Evolutionary conservation across 1,139 yeast genomes (phyloP).

Genomic region (Pichia sp.): DNA sequence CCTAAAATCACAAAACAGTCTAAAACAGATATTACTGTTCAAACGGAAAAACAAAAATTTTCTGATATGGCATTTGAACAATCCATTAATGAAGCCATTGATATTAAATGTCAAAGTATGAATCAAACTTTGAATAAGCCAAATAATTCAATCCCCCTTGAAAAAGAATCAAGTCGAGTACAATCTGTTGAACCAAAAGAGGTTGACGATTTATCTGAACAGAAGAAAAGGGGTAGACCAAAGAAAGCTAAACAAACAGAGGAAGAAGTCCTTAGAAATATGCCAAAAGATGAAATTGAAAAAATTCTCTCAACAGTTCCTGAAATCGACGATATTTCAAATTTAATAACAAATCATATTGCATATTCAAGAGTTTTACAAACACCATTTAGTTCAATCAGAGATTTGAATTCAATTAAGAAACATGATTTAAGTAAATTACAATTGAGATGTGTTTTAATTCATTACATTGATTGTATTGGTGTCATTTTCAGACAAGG

Average conservation of each 20-base stretch:
- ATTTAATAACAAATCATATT: slow-evolving; percentile 71
- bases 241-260: slow-evolving; percentile 14
- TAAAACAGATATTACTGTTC: too few species aligned
- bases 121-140: too few species aligned
- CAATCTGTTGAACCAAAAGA: neutral
- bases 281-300: slow-evolving; percentile 19
- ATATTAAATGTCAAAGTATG: too few species aligned
- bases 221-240: slow-evolving; percentile 14
- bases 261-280: slow-evolving; percentile 15
- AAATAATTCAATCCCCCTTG: too few species aligned
- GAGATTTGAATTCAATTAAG: slow-evolving; percentile 56
- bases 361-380: slow-evolving; percentile 87
- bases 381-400: slow-evolving; percentile 55
- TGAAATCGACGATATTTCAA: slow-evolving; percentile 46
- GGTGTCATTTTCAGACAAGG: slow-evolving; percentile 86
- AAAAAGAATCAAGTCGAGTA: neutral
- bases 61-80: too few species aligned
- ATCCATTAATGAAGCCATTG: too few species aligned
- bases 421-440: slow-evolving; percentile 31
- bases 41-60: too few species aligned
- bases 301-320: slow-evolving; percentile 27
- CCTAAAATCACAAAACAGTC: too few species aligned
- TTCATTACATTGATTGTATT: slow-evolving; percentile 47
- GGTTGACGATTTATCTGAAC: neutral
- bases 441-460: slow-evolving; percentile 37